Evolutionary conservation across 768 basidiomycete species (phyloP).

Genomic region (Leccinum fibrillosum): DNA sequence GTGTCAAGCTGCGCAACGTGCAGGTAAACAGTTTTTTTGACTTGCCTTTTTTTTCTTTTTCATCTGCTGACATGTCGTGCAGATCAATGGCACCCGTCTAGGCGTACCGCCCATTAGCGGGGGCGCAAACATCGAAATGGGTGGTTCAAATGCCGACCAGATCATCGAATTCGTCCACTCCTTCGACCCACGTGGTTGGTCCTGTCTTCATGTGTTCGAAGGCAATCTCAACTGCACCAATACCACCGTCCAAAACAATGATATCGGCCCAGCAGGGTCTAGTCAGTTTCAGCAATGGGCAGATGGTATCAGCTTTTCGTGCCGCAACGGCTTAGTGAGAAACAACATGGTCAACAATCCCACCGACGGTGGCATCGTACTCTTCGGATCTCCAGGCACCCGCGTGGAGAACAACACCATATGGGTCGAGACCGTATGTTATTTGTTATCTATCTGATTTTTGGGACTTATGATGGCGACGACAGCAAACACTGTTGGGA

Average conservation of each 20-base stretch:
- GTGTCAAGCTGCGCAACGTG: conserved; percentile 65
- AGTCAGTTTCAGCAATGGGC: conserved; percentile 73
- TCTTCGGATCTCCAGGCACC: conserved; percentile 75
- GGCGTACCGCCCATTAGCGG: conserved; percentile 51
- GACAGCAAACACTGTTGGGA: conserved; percentile 64
- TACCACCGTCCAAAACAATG: conserved; percentile 71
- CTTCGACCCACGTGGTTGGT: conserved; percentile 78
- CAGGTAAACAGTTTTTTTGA: conserved; percentile 43
- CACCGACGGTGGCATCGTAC: conserved; percentile 77
- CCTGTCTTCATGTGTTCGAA: conserved; percentile 75
- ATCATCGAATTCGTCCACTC: conserved; percentile 75
- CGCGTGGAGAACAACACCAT: conserved; percentile 76
- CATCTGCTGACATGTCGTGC: conserved; percentile 1
- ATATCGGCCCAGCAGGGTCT: conserved; percentile 75
- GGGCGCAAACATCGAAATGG: conserved; percentile 84
- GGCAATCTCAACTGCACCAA: conserved; percentile 63
- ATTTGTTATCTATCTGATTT: background rate
- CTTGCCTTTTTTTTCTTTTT: background rate
- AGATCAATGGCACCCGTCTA: conserved; percentile 74
- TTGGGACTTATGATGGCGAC: background rate
- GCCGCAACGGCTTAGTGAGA: conserved; percentile 55
- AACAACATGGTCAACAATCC: conserved; percentile 70
- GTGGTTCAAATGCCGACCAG: conserved; percentile 69
- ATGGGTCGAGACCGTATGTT: conserved; percentile 61
- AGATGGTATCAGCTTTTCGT: conserved; percentile 76